Conservation (phyloP, 257 asterid species). For the Fraxinus quadrangulata region DNA sequence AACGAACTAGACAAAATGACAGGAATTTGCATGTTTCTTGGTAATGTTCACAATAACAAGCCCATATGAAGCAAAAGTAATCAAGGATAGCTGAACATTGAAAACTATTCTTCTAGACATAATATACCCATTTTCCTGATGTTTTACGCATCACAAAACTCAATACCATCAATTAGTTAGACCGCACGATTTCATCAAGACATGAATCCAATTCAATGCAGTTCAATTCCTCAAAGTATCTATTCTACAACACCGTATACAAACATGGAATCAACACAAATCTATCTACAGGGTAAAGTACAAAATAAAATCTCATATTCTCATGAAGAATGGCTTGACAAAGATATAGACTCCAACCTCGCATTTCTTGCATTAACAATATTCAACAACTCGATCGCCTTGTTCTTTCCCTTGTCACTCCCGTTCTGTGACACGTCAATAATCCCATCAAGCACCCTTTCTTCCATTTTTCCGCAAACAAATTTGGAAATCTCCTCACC, state of each 20-base stretch:
- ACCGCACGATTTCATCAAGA: no score
- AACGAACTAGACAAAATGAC: no score
- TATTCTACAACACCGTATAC: not conserved
- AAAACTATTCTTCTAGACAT: no score
- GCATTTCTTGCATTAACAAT: constrained; percentile 33
- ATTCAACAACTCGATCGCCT: constrained; percentile 58
- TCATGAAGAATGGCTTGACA: constrained; percentile 37
- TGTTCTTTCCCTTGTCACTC: constrained; percentile 70
- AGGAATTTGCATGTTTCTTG: no score
- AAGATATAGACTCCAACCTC: constrained; percentile 25
- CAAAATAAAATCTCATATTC: constrained; percentile 20
- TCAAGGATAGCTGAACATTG: no score
- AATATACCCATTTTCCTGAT: no score
- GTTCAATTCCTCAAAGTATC: no score
- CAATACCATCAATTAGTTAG: no score
- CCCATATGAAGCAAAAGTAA: no score
- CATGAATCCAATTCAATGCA: no score
- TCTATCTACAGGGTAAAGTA: constrained; percentile 21
- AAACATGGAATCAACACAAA: constrained; percentile 22
- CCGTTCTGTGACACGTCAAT: constrained; percentile 69
- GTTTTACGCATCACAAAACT: no score
- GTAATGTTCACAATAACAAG: no score
- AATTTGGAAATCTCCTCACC: constrained; percentile 53
- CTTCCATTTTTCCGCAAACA: constrained; percentile 51
- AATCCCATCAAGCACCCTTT: constrained; percentile 71